These are phyloP conservation scores for Erodium maritimum DNA, from an alignment of 345 rosid species.

Conservation along the genomic window DNA sequence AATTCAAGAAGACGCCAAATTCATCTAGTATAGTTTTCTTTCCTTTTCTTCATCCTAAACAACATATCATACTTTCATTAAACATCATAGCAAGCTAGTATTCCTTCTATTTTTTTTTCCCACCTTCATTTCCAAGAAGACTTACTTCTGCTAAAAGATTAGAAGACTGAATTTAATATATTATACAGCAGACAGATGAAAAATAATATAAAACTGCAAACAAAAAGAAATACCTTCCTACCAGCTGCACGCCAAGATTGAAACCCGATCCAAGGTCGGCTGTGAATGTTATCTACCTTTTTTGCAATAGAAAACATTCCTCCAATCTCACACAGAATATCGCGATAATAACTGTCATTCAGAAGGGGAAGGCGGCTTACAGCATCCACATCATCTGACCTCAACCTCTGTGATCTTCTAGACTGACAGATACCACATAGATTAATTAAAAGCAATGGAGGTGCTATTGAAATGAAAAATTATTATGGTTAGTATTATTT, in stretches of 20 bases:
- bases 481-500: not conserved
- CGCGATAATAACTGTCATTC: constrained; percentile 48
- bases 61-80: not conserved
- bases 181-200: constrained; percentile 1
- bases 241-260: constrained; percentile 98
- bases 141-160: not conserved
- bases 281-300: constrained; percentile 79
- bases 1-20: not conserved
- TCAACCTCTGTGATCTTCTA: constrained; percentile 53
- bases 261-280: constrained; percentile 98
- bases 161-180: constrained; percentile 1
- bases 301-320: constrained; percentile 94
- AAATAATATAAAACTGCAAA: constrained; percentile 8
- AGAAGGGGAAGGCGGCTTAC: constrained; percentile 63
- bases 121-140: not conserved
- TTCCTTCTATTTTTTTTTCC: not conserved
- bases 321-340: constrained; percentile 81
- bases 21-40: not conserved
- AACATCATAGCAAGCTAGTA: not conserved
- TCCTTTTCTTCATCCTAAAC: not conserved
- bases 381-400: constrained; percentile 95
- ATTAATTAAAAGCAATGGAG: constrained; percentile 8
- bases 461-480: not conserved
- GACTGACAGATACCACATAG: constrained; percentile 36
- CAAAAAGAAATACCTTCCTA: constrained; percentile 65